Conservation (phyloP, 768 basidiomycete genomes). For the Kwoniella pini region DNA sequence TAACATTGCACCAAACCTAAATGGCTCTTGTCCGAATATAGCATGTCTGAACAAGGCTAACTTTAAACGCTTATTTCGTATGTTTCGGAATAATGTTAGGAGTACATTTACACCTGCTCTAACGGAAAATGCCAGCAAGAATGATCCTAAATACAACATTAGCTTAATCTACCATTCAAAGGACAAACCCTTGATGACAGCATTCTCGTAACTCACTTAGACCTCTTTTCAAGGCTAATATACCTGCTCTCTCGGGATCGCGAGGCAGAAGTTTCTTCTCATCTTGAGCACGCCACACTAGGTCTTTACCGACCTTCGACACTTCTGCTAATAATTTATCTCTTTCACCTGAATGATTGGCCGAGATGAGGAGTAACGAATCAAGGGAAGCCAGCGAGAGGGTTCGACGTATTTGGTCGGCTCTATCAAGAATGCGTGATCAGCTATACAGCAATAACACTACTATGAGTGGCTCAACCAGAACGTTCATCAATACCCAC, state of each 20-base stretch:
- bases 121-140: conserved; percentile 74
- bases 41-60: conserved; percentile 73
- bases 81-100: conserved; percentile 71
- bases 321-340: conserved; percentile 39
- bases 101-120: conserved; percentile 81
- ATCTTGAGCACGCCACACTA: conserved; percentile 49
- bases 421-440: conserved; percentile 25
- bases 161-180: too few species aligned
- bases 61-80: conserved; percentile 63
- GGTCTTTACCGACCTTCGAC: conserved; percentile 38
- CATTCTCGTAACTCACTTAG: conserved; percentile 34
- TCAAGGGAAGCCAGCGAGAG: conserved; percentile 53
- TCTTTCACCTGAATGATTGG: conserved; percentile 26
- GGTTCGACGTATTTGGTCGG: conserved; percentile 53
- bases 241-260: conserved; percentile 50
- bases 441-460: neutral
- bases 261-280: conserved; percentile 44
- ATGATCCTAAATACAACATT: conserved; percentile 64
- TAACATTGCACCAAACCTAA: conserved; percentile 84
- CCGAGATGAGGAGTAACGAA: conserved; percentile 39
- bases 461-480: too few species aligned
- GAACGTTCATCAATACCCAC: conserved; percentile 37
- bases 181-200: too few species aligned
- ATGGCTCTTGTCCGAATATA: conserved; percentile 77
- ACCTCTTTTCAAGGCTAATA: conserved; percentile 47